Evolutionary conservation across 257 asterid species (phyloP).

Genomic region (Nicotiana tomentosiformis): DNA sequence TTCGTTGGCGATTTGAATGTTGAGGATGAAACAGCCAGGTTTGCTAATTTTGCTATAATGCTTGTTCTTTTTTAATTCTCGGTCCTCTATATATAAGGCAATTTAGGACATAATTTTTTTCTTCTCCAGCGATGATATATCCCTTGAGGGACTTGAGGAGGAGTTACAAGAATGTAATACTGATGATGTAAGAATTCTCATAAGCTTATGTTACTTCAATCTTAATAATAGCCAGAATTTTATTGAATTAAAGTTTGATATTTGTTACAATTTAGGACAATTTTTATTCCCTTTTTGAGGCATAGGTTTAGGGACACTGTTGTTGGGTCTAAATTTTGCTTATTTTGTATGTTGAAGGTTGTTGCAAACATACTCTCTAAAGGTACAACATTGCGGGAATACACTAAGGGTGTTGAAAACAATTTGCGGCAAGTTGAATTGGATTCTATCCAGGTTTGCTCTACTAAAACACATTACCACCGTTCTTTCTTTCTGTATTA

Average conservation of each 20-base stretch:
- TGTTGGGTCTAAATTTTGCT: constrained; percentile 4
- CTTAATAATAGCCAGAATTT: neutral
- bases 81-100: neutral
- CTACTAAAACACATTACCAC: neutral
- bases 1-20: constrained; percentile 70
- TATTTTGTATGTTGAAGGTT: constrained; percentile 38
- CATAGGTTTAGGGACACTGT: too few relatives aligned
- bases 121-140: constrained; percentile 58
- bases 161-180: constrained; percentile 84
- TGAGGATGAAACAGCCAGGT: constrained; percentile 72
- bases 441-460: constrained; percentile 82
- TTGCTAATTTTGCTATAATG: neutral
- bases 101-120: neutral
- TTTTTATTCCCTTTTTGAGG: neutral
- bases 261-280: too few relatives aligned
- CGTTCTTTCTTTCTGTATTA: neutral
- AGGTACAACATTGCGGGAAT: constrained; percentile 76
- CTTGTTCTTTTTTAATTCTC: neutral
- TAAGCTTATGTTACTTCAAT: neutral
- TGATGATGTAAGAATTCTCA: constrained; percentile 56
- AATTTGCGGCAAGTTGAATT: constrained; percentile 74
- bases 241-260: too few relatives aligned
- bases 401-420: constrained; percentile 88
- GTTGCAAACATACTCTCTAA: constrained; percentile 81
- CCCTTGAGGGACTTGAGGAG: constrained; percentile 82